These are phyloP conservation scores for Prunus campanulata DNA, from an alignment of 306 rosid species.

Conservation along the genomic window DNA sequence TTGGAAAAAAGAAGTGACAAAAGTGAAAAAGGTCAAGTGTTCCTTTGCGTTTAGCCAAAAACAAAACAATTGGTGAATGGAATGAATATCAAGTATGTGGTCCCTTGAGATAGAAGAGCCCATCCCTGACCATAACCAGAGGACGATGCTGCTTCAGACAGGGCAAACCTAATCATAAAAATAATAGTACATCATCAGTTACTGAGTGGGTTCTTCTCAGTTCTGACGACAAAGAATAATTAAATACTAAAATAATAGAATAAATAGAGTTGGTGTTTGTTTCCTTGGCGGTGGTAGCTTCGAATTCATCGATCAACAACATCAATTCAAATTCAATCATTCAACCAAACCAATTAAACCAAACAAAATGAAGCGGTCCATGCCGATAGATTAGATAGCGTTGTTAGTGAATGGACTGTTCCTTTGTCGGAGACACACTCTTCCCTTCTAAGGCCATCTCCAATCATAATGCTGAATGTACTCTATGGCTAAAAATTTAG, in stretches of 20 bases:
- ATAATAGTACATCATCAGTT: neutral
- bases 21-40: too few species aligned
- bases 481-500: too few species aligned
- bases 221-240: neutral
- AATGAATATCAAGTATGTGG: neutral
- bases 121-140: conserved; percentile 10
- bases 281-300: conserved; percentile 63
- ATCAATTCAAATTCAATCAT: too few species aligned
- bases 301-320: too few species aligned
- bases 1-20: too few species aligned
- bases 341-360: too few species aligned
- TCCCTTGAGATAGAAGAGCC: conserved; percentile 5
- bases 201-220: too few species aligned
- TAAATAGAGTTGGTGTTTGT: conserved; percentile 18
- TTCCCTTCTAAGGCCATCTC: too few species aligned
- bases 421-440: conserved; percentile 30
- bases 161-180: neutral
- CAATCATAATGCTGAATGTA: too few species aligned
- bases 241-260: neutral
- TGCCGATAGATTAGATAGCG: neutral
- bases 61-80: neutral
- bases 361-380: conserved; percentile 8
- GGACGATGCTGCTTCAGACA: neutral
- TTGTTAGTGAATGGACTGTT: conserved; percentile 19
- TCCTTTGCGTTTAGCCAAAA: neutral